Evolutionary conservation across 176 grass and related monocot genomes (phyloP), one percentile per base, ranked within the genome.

Genomic region (Miscanthus lutarioriparius): DNA sequence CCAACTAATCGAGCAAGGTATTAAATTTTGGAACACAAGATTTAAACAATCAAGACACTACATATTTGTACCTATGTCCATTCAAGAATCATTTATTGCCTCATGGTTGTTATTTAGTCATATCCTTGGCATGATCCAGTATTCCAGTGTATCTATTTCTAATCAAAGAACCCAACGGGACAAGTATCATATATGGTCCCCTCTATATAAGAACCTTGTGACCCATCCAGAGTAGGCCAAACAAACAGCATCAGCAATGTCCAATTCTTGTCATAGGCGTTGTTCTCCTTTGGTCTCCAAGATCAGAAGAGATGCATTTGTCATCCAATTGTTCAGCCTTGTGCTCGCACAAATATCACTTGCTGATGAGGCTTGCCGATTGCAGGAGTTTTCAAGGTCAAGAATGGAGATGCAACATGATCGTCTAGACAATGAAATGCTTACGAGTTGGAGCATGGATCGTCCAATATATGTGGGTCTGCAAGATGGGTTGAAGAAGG

Each of bases 401-500:
- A 86, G 74, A 75, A 79, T 72, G 84, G 59, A 64, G 25, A 26
- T 67, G 67, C 37, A 62, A 33, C 43, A 64, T 59, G 44, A 54
- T 20, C 79, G 56, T 36, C 12, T 70, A 30, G 26, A 61, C 27
- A 56, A 10, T 13, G 41, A 37, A n/a, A 72, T 74, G 61, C 53
- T 56, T 7, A 15, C 5, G 7, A 83, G 51, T 53, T 36, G 64
- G 17, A 69, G 32, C 35, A 36, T 38, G 39, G 20, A 83, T 72
- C 43, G 35, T 38, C 62, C 69, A 62, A 36, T 67, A 44, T 75
- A 79, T 53, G 61, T 80, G 47, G 77, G 62, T 25, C 44, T 45
- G 30, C 80, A 84, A 64, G 75, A 84, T 66, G 81, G 75, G 17
- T 14, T 86, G 26, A 87, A 68, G 79, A 88, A 75, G 61, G 84